Conservation (phyloP, 2,329 filamentous ascomycete genomes). For the Rutstroemia sp. region DNA sequence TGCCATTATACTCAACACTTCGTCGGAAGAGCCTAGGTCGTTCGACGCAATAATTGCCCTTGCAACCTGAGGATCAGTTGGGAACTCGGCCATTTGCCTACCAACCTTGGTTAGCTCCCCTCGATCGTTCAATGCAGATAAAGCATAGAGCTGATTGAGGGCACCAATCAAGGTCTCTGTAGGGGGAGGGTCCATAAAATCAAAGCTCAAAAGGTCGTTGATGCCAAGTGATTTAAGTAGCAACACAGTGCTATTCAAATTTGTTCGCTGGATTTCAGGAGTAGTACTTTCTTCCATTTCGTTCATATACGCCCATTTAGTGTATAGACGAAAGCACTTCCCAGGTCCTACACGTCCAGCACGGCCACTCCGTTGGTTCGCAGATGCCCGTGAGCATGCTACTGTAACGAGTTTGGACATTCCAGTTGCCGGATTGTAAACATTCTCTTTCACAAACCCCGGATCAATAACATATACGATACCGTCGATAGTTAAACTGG, state of each 20-base stretch:
- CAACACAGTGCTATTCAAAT: slow-evolving; percentile 76
- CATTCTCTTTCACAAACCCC: slow-evolving; percentile 91
- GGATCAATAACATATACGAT: slow-evolving; percentile 95
- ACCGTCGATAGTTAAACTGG: slow-evolving; percentile 88
- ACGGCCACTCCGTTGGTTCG: slow-evolving; percentile 86
- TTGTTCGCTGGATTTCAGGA: slow-evolving; percentile 87
- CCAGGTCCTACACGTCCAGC: slow-evolving; percentile 88
- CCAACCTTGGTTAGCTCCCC: slow-evolving; percentile 87
- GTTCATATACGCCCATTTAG: slow-evolving; percentile 88
- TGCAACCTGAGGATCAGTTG: slow-evolving; percentile 84
- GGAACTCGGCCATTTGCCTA: slow-evolving; percentile 91
- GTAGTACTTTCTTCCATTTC: slow-evolving; percentile 89
- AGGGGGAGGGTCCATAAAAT: slow-evolving; percentile 91
- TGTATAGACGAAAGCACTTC: slow-evolving; percentile 90
- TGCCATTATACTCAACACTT: slow-evolving; percentile 89
- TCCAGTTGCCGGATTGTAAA: slow-evolving; percentile 83
- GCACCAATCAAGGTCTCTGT: slow-evolving; percentile 84
- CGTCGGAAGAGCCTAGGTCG: slow-evolving; percentile 86
- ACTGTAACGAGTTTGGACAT: slow-evolving; percentile 91
- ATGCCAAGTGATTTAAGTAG: slow-evolving; percentile 86
- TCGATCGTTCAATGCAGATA: slow-evolving; percentile 81
- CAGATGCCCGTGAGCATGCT: slow-evolving; percentile 86
- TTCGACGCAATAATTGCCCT: slow-evolving; percentile 84
- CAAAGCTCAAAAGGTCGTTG: slow-evolving; percentile 86
- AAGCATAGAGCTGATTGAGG: slow-evolving; percentile 82